Base-by-base conservation (phyloP, 2,329 filamentous ascomycete species). In the Lecanicillium sp. region DNA sequence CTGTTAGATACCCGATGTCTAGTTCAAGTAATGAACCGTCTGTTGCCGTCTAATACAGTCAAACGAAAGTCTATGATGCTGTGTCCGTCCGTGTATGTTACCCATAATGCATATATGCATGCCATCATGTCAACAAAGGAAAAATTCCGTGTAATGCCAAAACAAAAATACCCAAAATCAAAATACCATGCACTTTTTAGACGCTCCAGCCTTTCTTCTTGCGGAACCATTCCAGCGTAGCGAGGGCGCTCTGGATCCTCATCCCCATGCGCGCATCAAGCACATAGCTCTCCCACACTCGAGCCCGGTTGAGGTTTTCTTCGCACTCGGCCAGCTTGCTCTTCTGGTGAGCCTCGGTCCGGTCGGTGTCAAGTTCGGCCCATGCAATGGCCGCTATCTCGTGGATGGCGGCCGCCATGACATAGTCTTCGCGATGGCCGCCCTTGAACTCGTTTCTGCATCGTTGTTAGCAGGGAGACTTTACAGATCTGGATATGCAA, bases 371-470 rank as follows among this genome's bases (percentile, higher is more conserved):
- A 5, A 61, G 63, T 0, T 52, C 60, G 49, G 78, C 74, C 90
- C 91, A 98, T 1, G 84, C 71, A 47, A 87, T 80, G 7, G 86
- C 88, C 0, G 83, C 90, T 71, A 93, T 80, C 67, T 98, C 93
- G 65, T 96, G 96, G 55, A 88, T 75, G 1, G 86, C 89, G 1
- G 83, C 80, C 0, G 91, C 87, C 6, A 78, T 71, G 9, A 81
- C 73, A 70, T 86, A 90, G 57, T 86, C 83, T 50, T 90, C 86
- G 49, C 75, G 81, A 2, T 77, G 71, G 0, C 70, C 58, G 2
- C 83, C 83, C 53, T 78, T 83, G 62, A 83, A 81, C 11, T 65
- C 58, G 1, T 64, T 55, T 40, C 79, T 81, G 37, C 0, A 8
- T 24, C 5, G 17, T 32, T 48, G 45, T 56, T 42, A 57, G 54